These are phyloP conservation scores for Gossypium gossypioides DNA, from an alignment of 441 rosid species.

Conservation along the genomic window DNA sequence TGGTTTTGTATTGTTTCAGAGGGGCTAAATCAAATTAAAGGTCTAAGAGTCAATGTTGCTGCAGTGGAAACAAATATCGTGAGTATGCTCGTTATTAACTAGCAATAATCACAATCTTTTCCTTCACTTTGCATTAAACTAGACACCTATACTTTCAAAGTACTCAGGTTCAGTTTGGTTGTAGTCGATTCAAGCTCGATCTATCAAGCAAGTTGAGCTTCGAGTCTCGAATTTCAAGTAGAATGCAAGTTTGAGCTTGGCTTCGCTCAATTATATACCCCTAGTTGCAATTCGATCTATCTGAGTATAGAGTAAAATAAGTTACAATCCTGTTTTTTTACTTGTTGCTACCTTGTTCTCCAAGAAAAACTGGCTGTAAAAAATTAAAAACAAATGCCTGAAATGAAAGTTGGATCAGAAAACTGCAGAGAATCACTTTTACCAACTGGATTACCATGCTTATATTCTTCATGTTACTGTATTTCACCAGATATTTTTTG, in stretches of 20 bases:
- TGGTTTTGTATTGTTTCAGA: slow-evolving; percentile 27
- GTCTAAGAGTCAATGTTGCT: slow-evolving; percentile 47
- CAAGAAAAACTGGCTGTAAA: not conserved
- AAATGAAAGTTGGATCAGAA: not conserved
- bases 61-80: slow-evolving; percentile 86
- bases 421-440: not conserved
- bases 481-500: slow-evolving; percentile 44
- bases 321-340: not conserved
- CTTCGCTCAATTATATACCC: too few relatives aligned
- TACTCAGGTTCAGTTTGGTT: not conserved
- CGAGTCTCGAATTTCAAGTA: not conserved
- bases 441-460: not conserved
- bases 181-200: not conserved
- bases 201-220: not conserved
- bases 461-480: not conserved
- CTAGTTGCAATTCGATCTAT: not conserved
- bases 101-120: not conserved
- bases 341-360: not conserved
- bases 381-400: not conserved
- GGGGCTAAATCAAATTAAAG: slow-evolving; percentile 66
- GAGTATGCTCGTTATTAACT: slow-evolving; percentile 25
- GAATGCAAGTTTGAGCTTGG: not conserved
- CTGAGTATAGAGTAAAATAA: not conserved
- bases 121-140: not conserved
- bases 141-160: too few relatives aligned